A percentile compares a stretch with the other conserved stretches of the same genome.
These are phyloP conservation scores for Pseudocercospora crystallina DNA, from an alignment of 2,329 filamentous ascomycete species.

Conservation along the genomic window DNA sequence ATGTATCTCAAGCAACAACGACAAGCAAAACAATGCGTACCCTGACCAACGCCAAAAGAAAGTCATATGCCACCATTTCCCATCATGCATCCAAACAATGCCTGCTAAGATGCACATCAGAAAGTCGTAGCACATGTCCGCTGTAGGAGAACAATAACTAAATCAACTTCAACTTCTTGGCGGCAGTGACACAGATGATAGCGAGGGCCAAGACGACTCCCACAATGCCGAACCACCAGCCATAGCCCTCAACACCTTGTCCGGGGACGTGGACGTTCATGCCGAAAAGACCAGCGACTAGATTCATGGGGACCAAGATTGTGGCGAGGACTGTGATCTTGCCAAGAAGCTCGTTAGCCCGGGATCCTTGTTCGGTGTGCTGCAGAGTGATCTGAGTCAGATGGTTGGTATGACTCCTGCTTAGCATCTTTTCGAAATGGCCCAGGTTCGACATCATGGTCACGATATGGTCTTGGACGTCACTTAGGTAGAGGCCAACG, in stretches of 20 bases:
- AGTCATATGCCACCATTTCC: too few species aligned
- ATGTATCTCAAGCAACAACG: too few species aligned
- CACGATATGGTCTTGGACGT: slow-evolving; percentile 98
- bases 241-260: slow-evolving; percentile 43
- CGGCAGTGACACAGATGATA: slow-evolving; percentile 39
- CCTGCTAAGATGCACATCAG: too few species aligned
- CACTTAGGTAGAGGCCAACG: slow-evolving; percentile 91
- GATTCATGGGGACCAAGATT: slow-evolving; percentile 91
- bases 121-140: too few species aligned
- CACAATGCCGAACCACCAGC: slow-evolving; percentile 63
- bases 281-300: slow-evolving; percentile 82
- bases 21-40: too few species aligned
- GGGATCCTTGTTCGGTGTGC: slow-evolving; percentile 82
- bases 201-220: slow-evolving; percentile 53
- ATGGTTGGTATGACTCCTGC: slow-evolving; percentile 91
- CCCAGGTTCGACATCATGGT: slow-evolving; percentile 97
- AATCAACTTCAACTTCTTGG: slow-evolving; percentile 46
- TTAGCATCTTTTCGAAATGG: slow-evolving; percentile 97
- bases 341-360: slow-evolving; percentile 83
- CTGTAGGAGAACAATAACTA: slow-evolving; percentile 20
- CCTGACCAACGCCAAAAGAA: too few species aligned
- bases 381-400: slow-evolving; percentile 91
- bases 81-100: too few species aligned
- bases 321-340: slow-evolving; percentile 95
- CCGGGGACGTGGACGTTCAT: slow-evolving; percentile 84